Evolutionary conservation across 768 basidiomycete species (phyloP).

Genomic region (Tylopilus sp.): DNA sequence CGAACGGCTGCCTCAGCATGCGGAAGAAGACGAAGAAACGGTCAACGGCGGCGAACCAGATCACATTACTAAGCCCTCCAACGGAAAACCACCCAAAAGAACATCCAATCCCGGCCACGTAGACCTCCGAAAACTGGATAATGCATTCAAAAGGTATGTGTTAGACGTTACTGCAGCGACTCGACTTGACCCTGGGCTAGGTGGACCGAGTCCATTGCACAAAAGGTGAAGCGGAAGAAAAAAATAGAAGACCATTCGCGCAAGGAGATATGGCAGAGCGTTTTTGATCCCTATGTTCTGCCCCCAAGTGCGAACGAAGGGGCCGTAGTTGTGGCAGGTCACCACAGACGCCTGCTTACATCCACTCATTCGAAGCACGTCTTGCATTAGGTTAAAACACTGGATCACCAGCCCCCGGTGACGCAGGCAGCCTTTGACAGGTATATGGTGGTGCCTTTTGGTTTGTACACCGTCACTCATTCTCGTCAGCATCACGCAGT

Average conservation of each 20-base stretch:
- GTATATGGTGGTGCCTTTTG: constrained; percentile 39
- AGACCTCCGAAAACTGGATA: constrained; percentile 76
- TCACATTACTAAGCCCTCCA: constrained; percentile 24
- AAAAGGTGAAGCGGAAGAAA: constrained; percentile 80
- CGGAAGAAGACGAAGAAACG: constrained; percentile 38
- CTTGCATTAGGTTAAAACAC: constrained; percentile 58
- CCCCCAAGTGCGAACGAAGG: constrained; percentile 33
- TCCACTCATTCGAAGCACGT: constrained; percentile 4
- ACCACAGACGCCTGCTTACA: neutral
- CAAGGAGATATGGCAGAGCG: constrained; percentile 76
- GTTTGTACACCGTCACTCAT: constrained; percentile 9
- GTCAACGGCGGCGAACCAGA: constrained; percentile 32
- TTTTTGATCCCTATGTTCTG: constrained; percentile 64
- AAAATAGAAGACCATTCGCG: constrained; percentile 60
- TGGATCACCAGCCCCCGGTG: constrained; percentile 79
- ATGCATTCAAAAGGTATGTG: constrained; percentile 72
- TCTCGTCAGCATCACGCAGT: constrained; percentile 50
- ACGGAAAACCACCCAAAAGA: constrained; percentile 30
- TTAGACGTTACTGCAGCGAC: neutral
- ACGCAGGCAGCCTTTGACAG: constrained; percentile 66
- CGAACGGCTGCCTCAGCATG: constrained; percentile 42
- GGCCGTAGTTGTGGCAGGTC: constrained; percentile 15
- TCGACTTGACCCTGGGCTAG: constrained; percentile 32
- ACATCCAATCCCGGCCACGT: constrained; percentile 56
- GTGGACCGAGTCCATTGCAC: constrained; percentile 85